These are phyloP conservation scores for Boletellus deceptivus DNA, from an alignment of 1,284 basidiomycete genomes.

Conservation along the genomic window DNA sequence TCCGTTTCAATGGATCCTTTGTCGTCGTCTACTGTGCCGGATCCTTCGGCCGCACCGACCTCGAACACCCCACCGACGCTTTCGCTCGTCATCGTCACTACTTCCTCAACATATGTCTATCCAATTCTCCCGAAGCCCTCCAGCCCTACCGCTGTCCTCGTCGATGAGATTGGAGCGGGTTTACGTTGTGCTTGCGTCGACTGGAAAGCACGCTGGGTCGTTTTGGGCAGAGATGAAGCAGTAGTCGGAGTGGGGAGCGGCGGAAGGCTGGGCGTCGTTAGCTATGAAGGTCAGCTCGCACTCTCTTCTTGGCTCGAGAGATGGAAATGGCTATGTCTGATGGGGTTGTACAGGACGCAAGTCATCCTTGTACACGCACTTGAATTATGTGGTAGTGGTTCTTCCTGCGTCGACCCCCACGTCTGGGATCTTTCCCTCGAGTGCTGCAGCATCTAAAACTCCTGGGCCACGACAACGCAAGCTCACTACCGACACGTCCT, in stretches of 20 bases:
- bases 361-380: constrained; percentile 66
- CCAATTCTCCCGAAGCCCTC: constrained; percentile 76
- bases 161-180: constrained; percentile 86
- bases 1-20: constrained; percentile 29
- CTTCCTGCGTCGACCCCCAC: constrained; percentile 49
- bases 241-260: constrained; percentile 86
- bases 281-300: constrained; percentile 73
- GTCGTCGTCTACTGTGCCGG: background rate
- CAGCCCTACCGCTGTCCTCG: constrained; percentile 60
- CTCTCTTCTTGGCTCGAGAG: background rate
- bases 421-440: constrained; percentile 46
- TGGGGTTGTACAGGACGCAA: constrained; percentile 52
- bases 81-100: constrained; percentile 86
- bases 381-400: constrained; percentile 85
- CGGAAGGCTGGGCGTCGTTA: constrained; percentile 83
- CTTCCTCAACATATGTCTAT: constrained; percentile 76
- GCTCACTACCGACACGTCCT: constrained; percentile 42
- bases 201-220: constrained; percentile 66
- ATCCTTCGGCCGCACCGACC: constrained; percentile 2
- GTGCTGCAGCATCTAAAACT: constrained; percentile 42
- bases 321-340: background rate
- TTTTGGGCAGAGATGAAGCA: constrained; percentile 90
- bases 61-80: constrained; percentile 38
- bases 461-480: constrained; percentile 21
- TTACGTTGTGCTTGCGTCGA: constrained; percentile 86